These are phyloP conservation scores for Astraeus odoratus DNA, from an alignment of 768 basidiomycete species.

Conservation along the genomic window DNA sequence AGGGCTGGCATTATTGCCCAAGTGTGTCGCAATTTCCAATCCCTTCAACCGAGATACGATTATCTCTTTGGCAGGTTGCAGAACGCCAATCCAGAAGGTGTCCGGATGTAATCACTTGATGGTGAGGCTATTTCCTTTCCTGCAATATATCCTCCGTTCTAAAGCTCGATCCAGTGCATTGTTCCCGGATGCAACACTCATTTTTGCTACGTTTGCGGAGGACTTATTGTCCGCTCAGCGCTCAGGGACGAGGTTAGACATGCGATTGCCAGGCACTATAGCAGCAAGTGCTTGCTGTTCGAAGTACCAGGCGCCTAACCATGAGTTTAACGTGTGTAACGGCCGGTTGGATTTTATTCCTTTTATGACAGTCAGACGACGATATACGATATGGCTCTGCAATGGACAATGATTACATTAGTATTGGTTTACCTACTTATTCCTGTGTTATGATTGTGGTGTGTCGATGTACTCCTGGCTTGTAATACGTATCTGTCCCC, in stretches of 20 bases:
- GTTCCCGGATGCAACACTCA: slow-evolving; percentile 53
- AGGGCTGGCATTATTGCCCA: slow-evolving; percentile 64
- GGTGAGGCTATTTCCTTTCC: slow-evolving; percentile 25
- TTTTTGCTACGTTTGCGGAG: slow-evolving; percentile 49
- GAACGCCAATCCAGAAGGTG: slow-evolving; percentile 43
- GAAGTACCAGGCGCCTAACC: slow-evolving; percentile 19
- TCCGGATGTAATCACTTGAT: slow-evolving; percentile 56
- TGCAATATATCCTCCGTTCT: background rate
- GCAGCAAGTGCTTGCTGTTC: slow-evolving; percentile 27
- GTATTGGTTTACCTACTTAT: too few relatives aligned
- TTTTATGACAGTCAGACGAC: too few relatives aligned
- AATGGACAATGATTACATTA: too few relatives aligned
- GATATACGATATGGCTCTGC: too few relatives aligned
- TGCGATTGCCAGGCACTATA: slow-evolving; percentile 29
- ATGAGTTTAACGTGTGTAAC: too few relatives aligned
- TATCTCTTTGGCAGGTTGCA: too few relatives aligned
- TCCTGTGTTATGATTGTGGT: too few relatives aligned
- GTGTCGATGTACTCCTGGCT: too few relatives aligned
- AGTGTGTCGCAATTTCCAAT: slow-evolving; percentile 28
- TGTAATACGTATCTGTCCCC: too few relatives aligned
- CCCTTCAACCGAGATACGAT: too few relatives aligned
- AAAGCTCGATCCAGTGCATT: slow-evolving; percentile 34
- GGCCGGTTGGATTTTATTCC: too few relatives aligned
- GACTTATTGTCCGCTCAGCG: slow-evolving; percentile 37
- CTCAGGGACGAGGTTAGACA: slow-evolving; percentile 23